Conservation (phyloP, 2,329 filamentous ascomycete genomes). For the Venturia pyrina region DNA sequence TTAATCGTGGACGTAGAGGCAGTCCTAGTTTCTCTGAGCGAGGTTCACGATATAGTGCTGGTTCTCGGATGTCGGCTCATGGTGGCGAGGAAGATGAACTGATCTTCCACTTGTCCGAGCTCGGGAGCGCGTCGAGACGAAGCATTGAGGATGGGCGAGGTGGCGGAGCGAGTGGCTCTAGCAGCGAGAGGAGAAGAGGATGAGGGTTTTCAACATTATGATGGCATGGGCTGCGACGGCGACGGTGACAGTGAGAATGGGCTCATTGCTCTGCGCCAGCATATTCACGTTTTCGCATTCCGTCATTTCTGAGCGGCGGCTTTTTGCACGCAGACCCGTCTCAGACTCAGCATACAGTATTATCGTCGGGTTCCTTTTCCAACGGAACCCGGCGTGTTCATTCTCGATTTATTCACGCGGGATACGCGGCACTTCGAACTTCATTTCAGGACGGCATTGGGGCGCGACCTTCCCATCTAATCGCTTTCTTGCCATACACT, state of each 20-base stretch:
- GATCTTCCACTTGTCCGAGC: conserved; percentile 10
- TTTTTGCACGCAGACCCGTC: background rate
- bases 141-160: conserved; percentile 11
- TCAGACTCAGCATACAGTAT: background rate
- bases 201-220: background rate
- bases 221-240: background rate
- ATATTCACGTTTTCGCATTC: background rate
- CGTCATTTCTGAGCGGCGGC: background rate
- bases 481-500: background rate
- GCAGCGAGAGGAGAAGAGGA: conserved; percentile 19
- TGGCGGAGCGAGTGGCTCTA: conserved; percentile 22
- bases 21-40: conserved; percentile 8
- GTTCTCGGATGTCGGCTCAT: background rate
- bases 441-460: background rate
- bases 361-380: background rate
- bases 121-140: conserved; percentile 5
- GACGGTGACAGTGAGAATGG: background rate
- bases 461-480: background rate
- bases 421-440: background rate
- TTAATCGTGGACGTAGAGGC: background rate
- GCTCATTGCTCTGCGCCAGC: background rate
- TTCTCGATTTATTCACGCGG: background rate
- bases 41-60: conserved; percentile 1
- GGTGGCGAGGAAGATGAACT: conserved; percentile 10
- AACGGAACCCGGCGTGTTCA: background rate